Base-by-base conservation (phyloP, 2,329 filamentous ascomycete species). In the Hypomyces perniciosus region DNA sequence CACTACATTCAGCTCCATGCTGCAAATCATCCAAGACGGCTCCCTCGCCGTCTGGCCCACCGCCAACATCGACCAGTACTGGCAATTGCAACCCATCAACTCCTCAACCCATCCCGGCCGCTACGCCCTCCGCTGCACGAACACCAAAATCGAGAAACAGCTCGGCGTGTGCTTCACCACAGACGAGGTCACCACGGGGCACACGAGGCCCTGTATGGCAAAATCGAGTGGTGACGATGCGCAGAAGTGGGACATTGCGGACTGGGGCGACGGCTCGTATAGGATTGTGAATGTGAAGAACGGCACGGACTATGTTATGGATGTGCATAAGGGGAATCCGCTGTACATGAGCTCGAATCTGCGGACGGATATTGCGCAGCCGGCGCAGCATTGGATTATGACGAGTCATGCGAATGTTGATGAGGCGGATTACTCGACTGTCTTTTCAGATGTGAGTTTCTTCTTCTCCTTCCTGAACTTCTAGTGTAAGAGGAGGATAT, bases 301-400 rank as follows among this genome's bases (percentile, higher is more conserved):
- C 29, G 65, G 65, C 9, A 63, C 64, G 1, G 50, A 58, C 4
- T 67, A 63, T 47, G 61, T 61, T 10, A 56, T 70, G 30, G 67
- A 70, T 12, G 62, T 65, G 1, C 63, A 69, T 30, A 61, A 60
- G 6, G 59, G 61, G 2, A 62, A 61, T 20, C 61, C 65, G 2
- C 59, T 59, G 2, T 68, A 63, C 30, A 64, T 69, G 64, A 64
- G 58, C 44, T 56, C 55, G 6, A 56, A 63, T 3, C 54, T 60
- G 8, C 55, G 61, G 29, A 56, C 54, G 0, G 47, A 56, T 1
- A 56, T 57, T 1, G 55, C 56, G 2, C 63, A 68, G 45, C 56
- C 56, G 1, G 64, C 65, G 0, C 66, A 68, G 35, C 65, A 63
- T 8, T 70, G 67, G 66, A 53, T 68, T 39, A 60, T 68, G 57